phyloP scores from a whole-genome alignment of 106 monocot species.

The Platanthera zijinensis region DNA sequence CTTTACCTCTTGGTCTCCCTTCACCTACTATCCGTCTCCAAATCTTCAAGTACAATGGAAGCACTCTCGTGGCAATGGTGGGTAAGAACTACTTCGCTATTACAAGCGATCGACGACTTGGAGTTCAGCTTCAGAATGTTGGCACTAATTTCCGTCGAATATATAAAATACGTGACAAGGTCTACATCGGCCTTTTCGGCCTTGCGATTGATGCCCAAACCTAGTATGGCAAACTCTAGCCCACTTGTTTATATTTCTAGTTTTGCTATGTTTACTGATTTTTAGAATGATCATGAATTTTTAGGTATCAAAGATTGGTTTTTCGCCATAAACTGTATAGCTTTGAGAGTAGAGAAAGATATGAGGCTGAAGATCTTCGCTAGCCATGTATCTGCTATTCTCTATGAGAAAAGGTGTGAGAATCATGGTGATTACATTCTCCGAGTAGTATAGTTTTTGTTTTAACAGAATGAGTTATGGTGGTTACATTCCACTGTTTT shows the following conservation, averaged over 20 bases:
- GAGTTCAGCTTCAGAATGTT: conserved; percentile 79
- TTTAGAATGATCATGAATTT: not conserved
- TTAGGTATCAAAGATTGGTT: conserved; percentile 55
- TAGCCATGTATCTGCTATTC: conserved; percentile 63
- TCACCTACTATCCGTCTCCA: conserved; percentile 1
- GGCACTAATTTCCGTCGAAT: conserved; percentile 71
- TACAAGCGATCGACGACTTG: conserved; percentile 78
- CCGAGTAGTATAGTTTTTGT: too few relatives aligned
- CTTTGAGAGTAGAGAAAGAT: conserved; percentile 71
- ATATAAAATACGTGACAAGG: conserved; percentile 77
- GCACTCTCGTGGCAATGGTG: conserved; percentile 85
- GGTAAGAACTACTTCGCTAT: conserved; percentile 89
- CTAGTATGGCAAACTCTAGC: conserved; percentile 24
- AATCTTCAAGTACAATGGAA: conserved; percentile 95
- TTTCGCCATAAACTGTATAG: conserved; percentile 77
- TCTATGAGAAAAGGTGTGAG: conserved; percentile 74
- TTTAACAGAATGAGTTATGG: too few relatives aligned
- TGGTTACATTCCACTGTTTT: too few relatives aligned
- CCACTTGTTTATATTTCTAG: not conserved
- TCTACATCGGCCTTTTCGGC: conserved; percentile 77
- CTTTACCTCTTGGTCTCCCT: not conserved
- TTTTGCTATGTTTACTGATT: not conserved
- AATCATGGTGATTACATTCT: too few relatives aligned
- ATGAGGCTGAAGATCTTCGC: conserved; percentile 82
- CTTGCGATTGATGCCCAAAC: conserved; percentile 81